Percentiles rank a stretch among this genome's conserved stretches.
Conservation (phyloP, 805 yeast species). For the Wickerhamiella occidentalis region DNA sequence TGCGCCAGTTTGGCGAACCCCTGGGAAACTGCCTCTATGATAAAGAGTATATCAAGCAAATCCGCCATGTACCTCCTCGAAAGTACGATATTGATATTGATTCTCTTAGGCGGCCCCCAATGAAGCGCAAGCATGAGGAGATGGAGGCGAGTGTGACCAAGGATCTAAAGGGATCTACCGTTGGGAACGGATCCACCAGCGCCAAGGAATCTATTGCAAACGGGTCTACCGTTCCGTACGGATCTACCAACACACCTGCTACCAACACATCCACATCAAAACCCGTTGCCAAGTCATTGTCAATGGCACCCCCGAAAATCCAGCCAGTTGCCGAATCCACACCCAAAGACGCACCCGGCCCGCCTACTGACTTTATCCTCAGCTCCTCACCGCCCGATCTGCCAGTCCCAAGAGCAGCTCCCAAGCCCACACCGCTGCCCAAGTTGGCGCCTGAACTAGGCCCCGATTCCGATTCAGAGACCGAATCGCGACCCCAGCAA, state of each 20-base stretch:
- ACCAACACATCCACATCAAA: not conserved
- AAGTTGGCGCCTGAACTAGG: too few species aligned
- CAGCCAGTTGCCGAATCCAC: not conserved
- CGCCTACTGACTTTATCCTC: not conserved
- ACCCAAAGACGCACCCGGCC: not conserved
- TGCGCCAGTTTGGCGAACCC: conserved; percentile 57
- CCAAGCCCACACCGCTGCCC: not conserved
- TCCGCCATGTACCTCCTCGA: conserved; percentile 31
- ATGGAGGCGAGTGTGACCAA: not conserved
- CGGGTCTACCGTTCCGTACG: too few species aligned
- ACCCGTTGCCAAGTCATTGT: not conserved
- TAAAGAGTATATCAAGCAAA: conserved; percentile 36
- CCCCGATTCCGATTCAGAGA: not conserved
- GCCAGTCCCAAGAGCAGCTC: not conserved
- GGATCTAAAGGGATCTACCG: too few species aligned
- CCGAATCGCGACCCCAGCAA: not conserved
- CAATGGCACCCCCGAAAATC: too few species aligned
- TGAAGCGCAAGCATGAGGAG: not conserved
- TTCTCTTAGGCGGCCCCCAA: conserved; percentile 19
- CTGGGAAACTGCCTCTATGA: conserved; percentile 51
- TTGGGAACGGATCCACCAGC: too few species aligned
- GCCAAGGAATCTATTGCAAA: too few species aligned
- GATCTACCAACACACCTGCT: too few species aligned
- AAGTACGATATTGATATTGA: conserved; percentile 17
- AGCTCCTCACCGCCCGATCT: conserved; percentile 8